Evolutionary conservation across 495 filamentous ascomycete species (phyloP).

Genomic region (Tuber aestivum): DNA sequence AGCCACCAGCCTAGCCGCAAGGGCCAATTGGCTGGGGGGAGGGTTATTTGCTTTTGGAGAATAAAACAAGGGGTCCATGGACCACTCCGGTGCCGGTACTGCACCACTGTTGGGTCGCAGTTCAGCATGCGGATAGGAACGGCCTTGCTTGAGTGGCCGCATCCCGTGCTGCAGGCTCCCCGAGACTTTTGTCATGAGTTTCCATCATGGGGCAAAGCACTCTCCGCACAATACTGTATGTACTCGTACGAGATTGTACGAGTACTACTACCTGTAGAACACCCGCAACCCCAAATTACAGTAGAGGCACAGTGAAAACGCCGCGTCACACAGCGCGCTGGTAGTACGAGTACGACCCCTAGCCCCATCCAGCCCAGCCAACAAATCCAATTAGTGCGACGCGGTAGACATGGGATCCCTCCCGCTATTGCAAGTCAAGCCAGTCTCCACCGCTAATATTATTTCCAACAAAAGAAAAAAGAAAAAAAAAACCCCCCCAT

Average conservation of each 20-base stretch:
- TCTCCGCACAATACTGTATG: background rate
- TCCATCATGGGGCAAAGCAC: background rate
- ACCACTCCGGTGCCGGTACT: background rate
- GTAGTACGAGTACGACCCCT: background rate
- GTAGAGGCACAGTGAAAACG: background rate
- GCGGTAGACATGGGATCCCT: background rate
- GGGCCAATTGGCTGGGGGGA: background rate
- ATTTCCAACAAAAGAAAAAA: background rate
- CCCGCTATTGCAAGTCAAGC: background rate
- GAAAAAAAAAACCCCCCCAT: background rate
- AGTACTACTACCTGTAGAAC: too few species aligned
- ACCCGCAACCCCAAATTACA: background rate
- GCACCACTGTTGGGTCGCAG: background rate
- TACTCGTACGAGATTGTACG: background rate
- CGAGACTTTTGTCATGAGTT: too few species aligned
- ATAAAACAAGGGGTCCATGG: background rate
- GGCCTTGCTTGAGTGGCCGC: background rate
- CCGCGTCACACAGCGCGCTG: background rate
- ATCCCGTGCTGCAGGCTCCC: background rate
- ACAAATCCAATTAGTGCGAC: background rate
- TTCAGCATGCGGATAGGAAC: background rate
- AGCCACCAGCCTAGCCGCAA: background rate
- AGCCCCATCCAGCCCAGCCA: background rate
- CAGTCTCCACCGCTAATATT: background rate
- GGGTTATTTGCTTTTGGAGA: background rate